Base-by-base conservation (phyloP, 306 rosid genomes). In the Trichosanthes truncata region DNA sequence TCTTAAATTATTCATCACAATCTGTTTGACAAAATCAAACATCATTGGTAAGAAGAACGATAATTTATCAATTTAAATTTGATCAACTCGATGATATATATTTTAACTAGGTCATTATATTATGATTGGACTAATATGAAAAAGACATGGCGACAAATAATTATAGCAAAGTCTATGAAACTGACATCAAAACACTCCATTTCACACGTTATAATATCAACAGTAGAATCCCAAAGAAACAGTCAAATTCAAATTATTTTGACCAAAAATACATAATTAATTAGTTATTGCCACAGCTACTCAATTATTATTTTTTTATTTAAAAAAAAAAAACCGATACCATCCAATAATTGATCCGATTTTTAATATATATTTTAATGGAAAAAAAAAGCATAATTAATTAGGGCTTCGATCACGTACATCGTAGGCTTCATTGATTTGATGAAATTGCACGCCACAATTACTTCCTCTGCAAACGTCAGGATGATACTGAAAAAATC, bases 341-440 rank as follows among this genome's bases (percentile, higher is more conserved):
- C n/a, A n/a, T 21, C 51, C 52, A 67, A 40, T 68, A 40, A 41
- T 68, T 68, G 52, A 23, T 68, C n/a, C 33, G 6, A 36, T 10
- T 1, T 23, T 43, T 0, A 8, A 18, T 45, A 71, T 6, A 43
- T 5, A 69, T 10, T 40, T 23, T 0, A 72, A 12, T 62, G 17
- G 26, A 46, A 23, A 10, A 9, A 25, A 23, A 0, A 38, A 41
- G 9, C 21, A 67, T 48, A 40, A 40, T 1, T 2, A 41, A 21
- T 40, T 17, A 45, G n/a, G 21, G 14, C 23, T 78, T 5, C 0
- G 73, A 36, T 48, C 43, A 18, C 89, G 31, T 82, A 96, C 99
- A 89, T 90, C 96, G 79, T 96, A 93, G 46, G 99, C 99, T 82
- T 96, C 92, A 7, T 93, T 91, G 89, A 95, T 95, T 72, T 73